These are phyloP conservation scores for Cercophora scortea DNA, from an alignment of 495 filamentous ascomycete species.

Conservation along the genomic window DNA sequence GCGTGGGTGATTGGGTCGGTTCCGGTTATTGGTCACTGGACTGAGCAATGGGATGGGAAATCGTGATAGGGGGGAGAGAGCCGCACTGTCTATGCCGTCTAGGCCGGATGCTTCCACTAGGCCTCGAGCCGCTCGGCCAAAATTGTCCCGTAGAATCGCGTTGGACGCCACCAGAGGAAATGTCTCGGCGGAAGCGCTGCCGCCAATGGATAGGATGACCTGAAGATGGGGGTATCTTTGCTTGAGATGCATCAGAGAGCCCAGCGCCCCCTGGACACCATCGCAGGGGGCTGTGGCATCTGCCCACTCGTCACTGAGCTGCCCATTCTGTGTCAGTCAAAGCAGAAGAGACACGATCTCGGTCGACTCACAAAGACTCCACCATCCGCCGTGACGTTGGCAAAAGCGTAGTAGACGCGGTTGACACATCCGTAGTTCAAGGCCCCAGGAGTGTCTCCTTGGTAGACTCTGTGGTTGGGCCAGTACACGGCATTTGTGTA, in stretches of 20 bases:
- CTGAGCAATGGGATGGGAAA: background rate
- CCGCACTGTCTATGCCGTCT: conserved; percentile 79
- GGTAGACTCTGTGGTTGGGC: conserved; percentile 77
- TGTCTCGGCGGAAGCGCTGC: conserved; percentile 66
- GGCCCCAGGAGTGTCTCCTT: conserved; percentile 67
- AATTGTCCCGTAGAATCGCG: conserved; percentile 53
- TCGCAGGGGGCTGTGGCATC: conserved; percentile 75
- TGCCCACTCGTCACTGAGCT: conserved; percentile 85
- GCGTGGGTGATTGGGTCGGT: background rate
- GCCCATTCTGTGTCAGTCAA: conserved; percentile 5
- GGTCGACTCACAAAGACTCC: conserved; percentile 63
- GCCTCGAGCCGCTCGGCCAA: conserved; percentile 62
- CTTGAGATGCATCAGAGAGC: conserved; percentile 70
- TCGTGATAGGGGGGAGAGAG: background rate
- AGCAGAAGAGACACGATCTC: background rate
- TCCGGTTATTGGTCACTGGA: conserved; percentile 4
- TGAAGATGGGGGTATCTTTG: conserved; percentile 66
- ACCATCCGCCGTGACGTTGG: conserved; percentile 72
- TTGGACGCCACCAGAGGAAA: conserved; percentile 67
- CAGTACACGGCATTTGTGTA: conserved; percentile 81
- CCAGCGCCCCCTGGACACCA: conserved; percentile 67
- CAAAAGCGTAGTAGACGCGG: conserved; percentile 88
- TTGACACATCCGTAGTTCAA: conserved; percentile 57
- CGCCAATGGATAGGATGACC: conserved; percentile 82
- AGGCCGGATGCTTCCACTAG: conserved; percentile 69